Conservation (phyloP, 495 filamentous ascomycete species). For the Talaromyces stipitatus region DNA sequence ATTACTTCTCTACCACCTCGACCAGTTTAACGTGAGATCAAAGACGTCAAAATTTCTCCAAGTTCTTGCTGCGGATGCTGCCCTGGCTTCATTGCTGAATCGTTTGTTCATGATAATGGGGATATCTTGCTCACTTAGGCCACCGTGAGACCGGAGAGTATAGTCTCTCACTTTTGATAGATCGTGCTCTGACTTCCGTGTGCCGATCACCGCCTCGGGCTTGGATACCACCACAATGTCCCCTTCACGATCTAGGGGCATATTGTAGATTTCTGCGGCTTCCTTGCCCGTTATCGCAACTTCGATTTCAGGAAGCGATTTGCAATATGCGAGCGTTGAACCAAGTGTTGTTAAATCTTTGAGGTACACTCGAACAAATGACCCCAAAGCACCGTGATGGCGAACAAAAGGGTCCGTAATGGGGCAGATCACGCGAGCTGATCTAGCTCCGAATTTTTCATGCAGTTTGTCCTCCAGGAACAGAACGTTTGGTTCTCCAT, state of each 20-base stretch:
- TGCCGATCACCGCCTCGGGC: constrained; percentile 22
- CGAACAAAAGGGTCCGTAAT: constrained; percentile 29
- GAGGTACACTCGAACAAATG: constrained; percentile 28
- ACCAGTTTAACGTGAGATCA: constrained; percentile 24
- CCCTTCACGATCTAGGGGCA: constrained; percentile 26
- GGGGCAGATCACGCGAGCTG: constrained; percentile 28
- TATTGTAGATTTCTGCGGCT: constrained; percentile 21
- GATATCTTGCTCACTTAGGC: constrained; percentile 23
- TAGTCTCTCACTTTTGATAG: constrained; percentile 20
- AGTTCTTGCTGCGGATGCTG: neutral
- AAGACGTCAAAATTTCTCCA: constrained; percentile 30
- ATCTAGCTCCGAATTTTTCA: constrained; percentile 14
- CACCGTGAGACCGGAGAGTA: constrained; percentile 25
- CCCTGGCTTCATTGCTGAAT: neutral
- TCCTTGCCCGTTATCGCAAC: constrained; percentile 17
- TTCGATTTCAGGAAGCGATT: constrained; percentile 21
- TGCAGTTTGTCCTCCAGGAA: constrained; percentile 26
- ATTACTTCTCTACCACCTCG: neutral
- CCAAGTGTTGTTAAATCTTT: constrained; percentile 9
- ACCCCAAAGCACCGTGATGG: constrained; percentile 28
- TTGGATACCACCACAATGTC: constrained; percentile 25
- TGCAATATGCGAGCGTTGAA: constrained; percentile 9
- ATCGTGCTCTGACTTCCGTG: constrained; percentile 21
- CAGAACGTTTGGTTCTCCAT: constrained; percentile 24
- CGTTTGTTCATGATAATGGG: constrained; percentile 22